Base-by-base conservation (phyloP, 805 yeast genomes). In the Yarrowia phangngaensis region DNA sequence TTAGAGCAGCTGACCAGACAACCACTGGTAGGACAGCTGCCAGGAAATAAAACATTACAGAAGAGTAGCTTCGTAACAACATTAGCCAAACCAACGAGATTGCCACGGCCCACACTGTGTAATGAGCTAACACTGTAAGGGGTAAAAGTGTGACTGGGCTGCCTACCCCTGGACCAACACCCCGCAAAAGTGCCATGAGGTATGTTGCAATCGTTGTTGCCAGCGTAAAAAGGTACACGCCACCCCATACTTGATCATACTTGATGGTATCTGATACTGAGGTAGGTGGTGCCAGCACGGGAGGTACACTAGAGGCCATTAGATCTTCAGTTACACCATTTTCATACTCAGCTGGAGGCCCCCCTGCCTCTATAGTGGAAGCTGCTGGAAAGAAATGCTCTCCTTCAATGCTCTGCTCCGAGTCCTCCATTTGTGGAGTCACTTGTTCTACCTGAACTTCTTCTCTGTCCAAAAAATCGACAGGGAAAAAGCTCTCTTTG, bases 181-280 rank as follows among this genome's bases (percentile, higher is more conserved):
- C 58, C 19, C 57, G 52, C 12, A 63, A 51, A 57, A 62, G 56
- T 7, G 61, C 52, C 41, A 62, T 30, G 15, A 61, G 48, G 6
- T 64, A 60, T 2, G 65, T 60, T 8, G 65, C 61, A 16, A 63
- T 53, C 16, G 60, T 54, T 33, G 55, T 50, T 19, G 64, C 55
- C 52, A 63, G 51, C 22, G 55, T 50, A 8, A 50, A 49, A 9
- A 63, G 27, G 51, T 61, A 63, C 1, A 58, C 40, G 19, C 45
- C 53, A 15, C 51, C 58, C 65, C 64, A 61, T 6, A 46, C 46
- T n/a, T 54, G 41, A 43, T 61, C 62, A 32, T 35, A 51, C 36
- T 46, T 40, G 30, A 30, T 20, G 38, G 47, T 16, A 22, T 47
- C 26, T 14, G 33, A 20, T 3, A 14, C 41, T 9, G 28, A 27